These are phyloP conservation scores for Leavenworthia alabamica DNA, from an alignment of 345 rosid genomes.

Conservation along the genomic window DNA sequence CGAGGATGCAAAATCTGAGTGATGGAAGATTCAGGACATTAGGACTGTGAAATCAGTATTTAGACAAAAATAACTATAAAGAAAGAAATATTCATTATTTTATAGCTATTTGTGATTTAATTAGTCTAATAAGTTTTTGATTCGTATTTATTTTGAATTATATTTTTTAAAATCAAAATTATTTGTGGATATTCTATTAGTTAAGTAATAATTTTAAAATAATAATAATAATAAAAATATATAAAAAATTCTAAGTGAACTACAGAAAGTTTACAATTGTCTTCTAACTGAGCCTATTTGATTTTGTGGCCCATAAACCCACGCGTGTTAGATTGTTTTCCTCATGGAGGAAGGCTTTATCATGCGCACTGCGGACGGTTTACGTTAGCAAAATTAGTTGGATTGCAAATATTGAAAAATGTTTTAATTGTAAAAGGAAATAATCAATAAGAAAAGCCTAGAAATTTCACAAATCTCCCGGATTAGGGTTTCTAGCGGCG, in stretches of 20 bases:
- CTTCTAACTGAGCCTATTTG: conserved; percentile 2
- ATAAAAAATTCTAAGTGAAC: too few species aligned
- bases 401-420: background rate
- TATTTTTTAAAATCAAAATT: too few species aligned
- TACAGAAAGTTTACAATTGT: background rate
- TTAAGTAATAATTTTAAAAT: too few species aligned
- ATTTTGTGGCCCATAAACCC: background rate
- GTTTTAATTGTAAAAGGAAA: background rate
- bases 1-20: background rate
- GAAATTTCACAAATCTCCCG: conserved; percentile 28
- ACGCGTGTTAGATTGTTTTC: background rate
- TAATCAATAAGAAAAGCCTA: conserved; percentile 13
- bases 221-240: too few species aligned
- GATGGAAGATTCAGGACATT: too few species aligned
- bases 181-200: too few species aligned
- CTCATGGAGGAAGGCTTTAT: background rate
- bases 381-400: conserved; percentile 12
- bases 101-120: too few species aligned
- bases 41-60: background rate
- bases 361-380: conserved; percentile 8
- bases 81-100: too few species aligned
- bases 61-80: too few species aligned
- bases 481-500: conserved; percentile 45
- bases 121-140: too few species aligned
- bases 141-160: too few species aligned